A percentile compares a stretch with the other conserved stretches of the same genome.
phyloP scores from a whole-genome alignment of 2,329 filamentous ascomycete species.

The Hypoxylon sp. region DNA sequence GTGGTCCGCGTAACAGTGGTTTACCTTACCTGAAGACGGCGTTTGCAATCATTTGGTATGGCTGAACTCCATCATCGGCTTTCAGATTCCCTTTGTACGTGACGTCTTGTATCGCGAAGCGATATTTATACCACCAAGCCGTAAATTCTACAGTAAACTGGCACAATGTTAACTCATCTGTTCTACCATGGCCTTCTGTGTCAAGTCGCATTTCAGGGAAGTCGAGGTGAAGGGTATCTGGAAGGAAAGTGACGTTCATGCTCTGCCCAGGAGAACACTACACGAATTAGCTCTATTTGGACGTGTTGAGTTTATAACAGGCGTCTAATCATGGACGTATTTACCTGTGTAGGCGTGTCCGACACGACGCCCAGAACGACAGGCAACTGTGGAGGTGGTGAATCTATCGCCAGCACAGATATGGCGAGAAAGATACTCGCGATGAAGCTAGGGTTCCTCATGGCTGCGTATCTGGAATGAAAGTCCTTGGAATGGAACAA shows the following conservation, averaged over 20 bases:
- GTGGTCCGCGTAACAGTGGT: no score
- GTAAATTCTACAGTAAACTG: constrained; percentile 35
- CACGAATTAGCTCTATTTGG: no score
- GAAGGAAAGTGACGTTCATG: constrained; percentile 32
- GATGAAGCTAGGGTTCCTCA: constrained; percentile 19
- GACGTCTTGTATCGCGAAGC: constrained; percentile 31
- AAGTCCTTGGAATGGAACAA: neutral
- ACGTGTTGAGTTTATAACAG: no score
- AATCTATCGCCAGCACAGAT: constrained; percentile 12
- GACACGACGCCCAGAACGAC: constrained; percentile 24
- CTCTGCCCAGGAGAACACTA: constrained; percentile 36
- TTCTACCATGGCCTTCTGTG: constrained; percentile 30
- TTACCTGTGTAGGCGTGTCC: no score
- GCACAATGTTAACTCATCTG: constrained; percentile 28
- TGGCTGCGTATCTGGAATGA: neutral
- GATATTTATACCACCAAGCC: constrained; percentile 39
- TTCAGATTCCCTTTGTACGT: constrained; percentile 35
- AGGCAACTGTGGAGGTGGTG: constrained; percentile 34
- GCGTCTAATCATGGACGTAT: no score
- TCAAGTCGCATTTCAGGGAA: constrained; percentile 28
- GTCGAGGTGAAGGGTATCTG: constrained; percentile 25
- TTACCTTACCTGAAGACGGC: constrained; percentile 35
- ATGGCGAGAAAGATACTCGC: constrained; percentile 12
- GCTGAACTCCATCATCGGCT: constrained; percentile 32
- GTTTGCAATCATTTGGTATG: constrained; percentile 28